Conservation (phyloP, 805 yeast species). For the Nakazawaea ishiwadae region DNA sequence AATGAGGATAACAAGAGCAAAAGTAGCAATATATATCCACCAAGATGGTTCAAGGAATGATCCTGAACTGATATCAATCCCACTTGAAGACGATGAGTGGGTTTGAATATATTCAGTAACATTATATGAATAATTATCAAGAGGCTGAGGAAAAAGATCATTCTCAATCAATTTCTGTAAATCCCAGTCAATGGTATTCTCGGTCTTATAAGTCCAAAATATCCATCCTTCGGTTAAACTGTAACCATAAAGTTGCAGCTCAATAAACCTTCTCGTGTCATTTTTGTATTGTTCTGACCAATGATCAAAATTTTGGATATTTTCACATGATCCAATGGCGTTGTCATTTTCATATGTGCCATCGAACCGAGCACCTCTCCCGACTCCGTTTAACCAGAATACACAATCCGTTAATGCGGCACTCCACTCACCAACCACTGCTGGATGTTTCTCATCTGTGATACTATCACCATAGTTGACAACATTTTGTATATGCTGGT, state of each 20-base stretch:
- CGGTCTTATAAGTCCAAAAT: conserved; percentile 93
- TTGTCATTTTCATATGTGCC: conserved; percentile 40
- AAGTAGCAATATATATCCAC: neutral
- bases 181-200: conserved; percentile 82
- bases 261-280: conserved; percentile 66
- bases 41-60: neutral
- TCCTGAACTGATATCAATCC: conserved; percentile 2
- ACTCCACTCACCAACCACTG: conserved; percentile 82
- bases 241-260: conserved; percentile 84
- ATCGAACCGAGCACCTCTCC: conserved; percentile 77
- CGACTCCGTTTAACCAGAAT: conserved; percentile 83
- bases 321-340: conserved; percentile 61
- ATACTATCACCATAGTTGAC: conserved; percentile 46
- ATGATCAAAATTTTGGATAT: conserved; percentile 30
- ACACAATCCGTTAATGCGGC: conserved; percentile 94
- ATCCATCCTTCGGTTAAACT: conserved; percentile 80
- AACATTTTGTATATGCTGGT: conserved; percentile 53
- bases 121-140: conserved; percentile 20
- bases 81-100: neutral
- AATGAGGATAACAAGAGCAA: neutral
- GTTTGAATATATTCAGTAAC: neutral
- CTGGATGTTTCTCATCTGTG: conserved; percentile 60
- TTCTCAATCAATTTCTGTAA: conserved; percentile 50
- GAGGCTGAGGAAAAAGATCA: conserved; percentile 78
- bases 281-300: conserved; percentile 59